Evolutionary conservation across 257 asterid species (phyloP), one percentile per base, ranked within the genome.

Genomic region (Cynanchum wilfordii): DNA sequence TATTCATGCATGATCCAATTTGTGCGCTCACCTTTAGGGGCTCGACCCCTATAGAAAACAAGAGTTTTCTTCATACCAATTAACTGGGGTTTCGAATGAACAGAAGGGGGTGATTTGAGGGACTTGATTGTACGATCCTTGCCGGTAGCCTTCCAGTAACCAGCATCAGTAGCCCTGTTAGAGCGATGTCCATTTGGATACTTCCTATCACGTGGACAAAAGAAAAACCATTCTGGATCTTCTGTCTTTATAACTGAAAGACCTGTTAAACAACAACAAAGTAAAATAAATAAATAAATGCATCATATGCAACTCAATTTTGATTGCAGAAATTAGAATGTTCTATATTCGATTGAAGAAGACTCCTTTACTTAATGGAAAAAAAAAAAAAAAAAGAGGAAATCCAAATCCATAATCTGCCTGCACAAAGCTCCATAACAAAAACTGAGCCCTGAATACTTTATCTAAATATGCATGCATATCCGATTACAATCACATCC

Each of bases 1-100:
- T 91, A 91, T 78, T 91, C 97, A 76, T 91, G 97, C 90, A 91
- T 84, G 72, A 91, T 84, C 96, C 96, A 91, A 78, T 81, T 82
- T 15, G 92, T 86, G 25, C 96, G 91, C 78, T 89, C 90, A 38
- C 92, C 97, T 79, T 87, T 88, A 12, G 97, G 97, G 68, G 97
- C 97, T 75, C 97, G 95, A 57, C 97, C 97, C 84, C 55, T 84
- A 81, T 89, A 78, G 81, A 89, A 91, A 73, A 91, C 96, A 72
- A 91, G 83, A 75, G 97, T 89, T 84, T 91, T 91, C 84, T 91
- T 91, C 88, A 80, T 85, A 74, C 97, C 97, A 82, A 91, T 83
- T 64, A 86, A 42, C 52, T 77, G 81, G 78, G 86, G 4, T 69
- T 73, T 36, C 10, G 87, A 76, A 40, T 65, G 66, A 59, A 82